A percentile compares a stretch with the other conserved stretches of the same genome.
Conservation (phyloP, 306 rosid species). For the Quercus aquifolioides region DNA sequence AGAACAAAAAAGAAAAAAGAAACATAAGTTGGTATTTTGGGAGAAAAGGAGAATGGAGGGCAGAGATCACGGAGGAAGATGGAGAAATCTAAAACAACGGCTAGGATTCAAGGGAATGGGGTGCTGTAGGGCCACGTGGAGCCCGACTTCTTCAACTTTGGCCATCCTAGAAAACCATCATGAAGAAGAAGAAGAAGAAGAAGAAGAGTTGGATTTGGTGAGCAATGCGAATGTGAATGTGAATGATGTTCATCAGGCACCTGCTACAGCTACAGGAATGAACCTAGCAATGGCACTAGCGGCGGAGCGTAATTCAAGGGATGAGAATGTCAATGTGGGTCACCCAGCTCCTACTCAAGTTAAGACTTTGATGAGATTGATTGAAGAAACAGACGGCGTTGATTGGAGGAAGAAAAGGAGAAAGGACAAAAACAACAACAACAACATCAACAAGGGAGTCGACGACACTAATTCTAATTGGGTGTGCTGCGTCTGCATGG, state of each 20-base stretch:
- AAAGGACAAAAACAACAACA: background rate
- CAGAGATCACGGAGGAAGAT: conserved; percentile 33
- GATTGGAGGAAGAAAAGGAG: conserved; percentile 21
- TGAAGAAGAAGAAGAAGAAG: conserved; percentile 18
- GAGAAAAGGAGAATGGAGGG: conserved; percentile 63
- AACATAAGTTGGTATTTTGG: conserved; percentile 36
- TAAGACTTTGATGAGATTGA: conserved; percentile 66
- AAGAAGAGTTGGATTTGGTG: conserved; percentile 19
- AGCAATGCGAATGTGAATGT: conserved; percentile 19
- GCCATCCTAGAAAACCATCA: conserved; percentile 31
- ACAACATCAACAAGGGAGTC: background rate
- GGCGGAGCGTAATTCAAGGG: conserved; percentile 56
- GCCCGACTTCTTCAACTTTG: conserved; percentile 24
- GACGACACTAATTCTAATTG: conserved; percentile 36
- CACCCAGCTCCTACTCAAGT: background rate
- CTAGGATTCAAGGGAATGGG: conserved; percentile 68
- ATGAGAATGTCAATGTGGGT: background rate
- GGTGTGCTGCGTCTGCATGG: conserved; percentile 98
- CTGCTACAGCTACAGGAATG: conserved; percentile 43
- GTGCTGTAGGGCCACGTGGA: conserved; percentile 89
- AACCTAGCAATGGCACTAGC: conserved; percentile 90
- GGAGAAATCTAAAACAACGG: conserved; percentile 69
- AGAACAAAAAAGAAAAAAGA: background rate
- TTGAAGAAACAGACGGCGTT: conserved; percentile 68
- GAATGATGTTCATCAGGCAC: conserved; percentile 28